A percentile compares a stretch with the other conserved stretches of the same genome.
Conservation (phyloP, 352 stramenopile genomes). For the Pythium periplocum region DNA sequence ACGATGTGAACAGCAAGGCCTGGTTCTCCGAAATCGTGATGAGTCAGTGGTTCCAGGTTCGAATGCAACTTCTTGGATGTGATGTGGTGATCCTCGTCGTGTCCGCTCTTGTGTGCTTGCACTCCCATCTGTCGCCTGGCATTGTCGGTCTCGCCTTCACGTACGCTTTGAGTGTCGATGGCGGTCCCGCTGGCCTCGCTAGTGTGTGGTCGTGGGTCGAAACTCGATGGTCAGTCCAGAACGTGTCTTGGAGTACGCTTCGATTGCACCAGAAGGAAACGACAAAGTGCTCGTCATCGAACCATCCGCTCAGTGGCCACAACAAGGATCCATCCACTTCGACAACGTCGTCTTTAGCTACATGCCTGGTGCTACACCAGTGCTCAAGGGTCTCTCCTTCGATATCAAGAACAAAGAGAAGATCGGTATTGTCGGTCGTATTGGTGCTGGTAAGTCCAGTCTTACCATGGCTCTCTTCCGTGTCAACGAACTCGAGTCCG, state of each 20-base stretch:
- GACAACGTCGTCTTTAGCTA: constrained; percentile 82
- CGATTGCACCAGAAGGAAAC: constrained; percentile 20
- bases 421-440: too few relatives aligned
- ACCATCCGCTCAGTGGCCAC: constrained; percentile 51
- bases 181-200: constrained; percentile 57
- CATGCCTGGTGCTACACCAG: constrained; percentile 24
- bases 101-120: constrained; percentile 28
- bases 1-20: constrained; percentile 25
- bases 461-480: too few relatives aligned
- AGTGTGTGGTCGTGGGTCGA: constrained; percentile 19
- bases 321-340: constrained; percentile 62
- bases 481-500: too few relatives aligned
- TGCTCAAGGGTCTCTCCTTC: constrained; percentile 27
- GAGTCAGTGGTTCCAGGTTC: constrained; percentile 35
- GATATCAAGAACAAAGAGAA: too few relatives aligned
- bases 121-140: constrained; percentile 37
- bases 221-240: constrained; percentile 43
- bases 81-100: constrained; percentile 30
- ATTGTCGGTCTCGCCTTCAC: constrained; percentile 83
- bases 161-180: constrained; percentile 82
- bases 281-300: constrained; percentile 14
- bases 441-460: too few relatives aligned
- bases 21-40: constrained; percentile 25
- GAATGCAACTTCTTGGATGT: constrained; percentile 39
- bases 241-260: constrained; percentile 35